Percentiles rank a stretch among this genome's conserved stretches.
Conservation (phyloP, 306 rosid species). For the Dalbergia cultrata region DNA sequence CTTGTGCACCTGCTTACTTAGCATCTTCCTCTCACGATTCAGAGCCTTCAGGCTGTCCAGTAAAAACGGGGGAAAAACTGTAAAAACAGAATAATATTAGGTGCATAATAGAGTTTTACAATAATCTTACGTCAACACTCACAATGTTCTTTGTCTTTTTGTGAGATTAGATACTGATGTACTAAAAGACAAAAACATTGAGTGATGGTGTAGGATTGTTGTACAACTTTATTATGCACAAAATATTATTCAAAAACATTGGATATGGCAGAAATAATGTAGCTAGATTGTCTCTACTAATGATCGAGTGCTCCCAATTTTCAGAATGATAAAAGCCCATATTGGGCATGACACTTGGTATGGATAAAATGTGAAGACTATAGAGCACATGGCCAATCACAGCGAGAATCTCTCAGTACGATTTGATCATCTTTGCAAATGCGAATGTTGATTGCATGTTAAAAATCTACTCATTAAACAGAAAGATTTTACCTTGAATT, state of each 20-base stretch:
- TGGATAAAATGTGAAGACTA: slow-evolving; percentile 23
- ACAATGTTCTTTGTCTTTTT: too few relatives aligned
- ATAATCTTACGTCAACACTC: too few relatives aligned
- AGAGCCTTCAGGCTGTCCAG: slow-evolving; percentile 64
- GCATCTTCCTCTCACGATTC: slow-evolving; percentile 79
- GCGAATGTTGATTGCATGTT: slow-evolving; percentile 21
- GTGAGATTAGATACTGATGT: too few relatives aligned
- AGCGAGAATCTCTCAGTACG: slow-evolving; percentile 15
- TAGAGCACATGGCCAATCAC: not conserved
- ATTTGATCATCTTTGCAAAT: slow-evolving; percentile 8
- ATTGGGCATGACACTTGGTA: not conserved
- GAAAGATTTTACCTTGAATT: slow-evolving; percentile 68
- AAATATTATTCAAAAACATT: not conserved
- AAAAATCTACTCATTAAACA: slow-evolving; percentile 20
- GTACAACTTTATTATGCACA: too few relatives aligned
- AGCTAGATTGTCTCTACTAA: not conserved
- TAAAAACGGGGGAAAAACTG: not conserved
- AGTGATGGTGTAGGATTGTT: too few relatives aligned
- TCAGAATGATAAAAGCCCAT: slow-evolving; percentile 14
- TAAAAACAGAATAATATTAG: not conserved
- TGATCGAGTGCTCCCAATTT: slow-evolving; percentile 6
- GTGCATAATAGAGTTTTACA: too few relatives aligned
- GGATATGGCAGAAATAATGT: slow-evolving; percentile 4
- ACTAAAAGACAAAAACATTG: too few relatives aligned
- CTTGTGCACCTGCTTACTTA: slow-evolving; percentile 75